phyloP scores from a whole-genome alignment of 257 asterid species.

The Scutellaria galericulata region DNA sequence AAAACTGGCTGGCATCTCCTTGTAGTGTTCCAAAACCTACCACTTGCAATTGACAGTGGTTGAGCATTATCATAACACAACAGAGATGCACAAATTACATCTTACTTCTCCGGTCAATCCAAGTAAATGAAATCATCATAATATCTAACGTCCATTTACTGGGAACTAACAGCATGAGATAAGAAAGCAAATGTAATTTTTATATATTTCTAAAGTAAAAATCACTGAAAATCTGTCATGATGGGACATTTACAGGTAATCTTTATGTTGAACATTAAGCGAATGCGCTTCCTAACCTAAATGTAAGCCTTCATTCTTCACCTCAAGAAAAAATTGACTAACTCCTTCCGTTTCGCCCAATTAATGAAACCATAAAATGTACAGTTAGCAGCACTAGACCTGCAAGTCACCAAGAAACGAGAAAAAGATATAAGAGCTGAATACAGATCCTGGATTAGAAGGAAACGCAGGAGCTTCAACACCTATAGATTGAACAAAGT shows the following conservation, averaged over 20 bases:
- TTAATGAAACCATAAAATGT: constrained; percentile 38
- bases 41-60: too few relatives aligned
- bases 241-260: constrained; percentile 35
- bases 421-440: constrained; percentile 2
- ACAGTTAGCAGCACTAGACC: constrained; percentile 39
- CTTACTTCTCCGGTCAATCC: too few relatives aligned
- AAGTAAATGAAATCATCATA: too few relatives aligned
- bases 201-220: constrained; percentile 12
- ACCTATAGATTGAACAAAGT: constrained; percentile 15
- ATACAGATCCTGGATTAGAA: constrained; percentile 6
- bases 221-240: not conserved
- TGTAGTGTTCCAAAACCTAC: too few relatives aligned
- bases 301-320: constrained; percentile 28
- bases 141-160: not conserved
- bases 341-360: constrained; percentile 15
- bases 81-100: too few relatives aligned
- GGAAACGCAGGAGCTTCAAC: constrained; percentile 10
- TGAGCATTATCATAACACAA: too few relatives aligned
- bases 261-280: constrained; percentile 7
- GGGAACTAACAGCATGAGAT: constrained; percentile 2
- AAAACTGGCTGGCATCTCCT: too few relatives aligned
- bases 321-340: constrained; percentile 32
- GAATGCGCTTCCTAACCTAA: constrained; percentile 27
- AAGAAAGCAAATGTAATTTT: constrained; percentile 2
- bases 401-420: constrained; percentile 34